These are phyloP conservation scores for Pseudonitzschia multiseries DNA, from an alignment of 108 stramenopile genomes.

Conservation along the genomic window DNA sequence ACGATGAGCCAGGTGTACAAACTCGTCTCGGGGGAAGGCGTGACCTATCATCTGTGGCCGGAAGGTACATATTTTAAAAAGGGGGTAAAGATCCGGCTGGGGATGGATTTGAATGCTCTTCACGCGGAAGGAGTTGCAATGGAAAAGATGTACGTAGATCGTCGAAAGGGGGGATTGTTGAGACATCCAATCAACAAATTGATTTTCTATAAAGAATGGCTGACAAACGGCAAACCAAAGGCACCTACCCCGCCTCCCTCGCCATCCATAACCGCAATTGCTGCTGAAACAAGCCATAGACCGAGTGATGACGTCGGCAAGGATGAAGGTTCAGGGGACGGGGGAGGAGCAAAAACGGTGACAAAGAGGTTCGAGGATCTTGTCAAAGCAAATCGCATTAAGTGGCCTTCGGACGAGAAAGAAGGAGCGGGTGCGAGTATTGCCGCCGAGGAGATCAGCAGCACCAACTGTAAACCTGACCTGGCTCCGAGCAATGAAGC, in stretches of 20 bases:
- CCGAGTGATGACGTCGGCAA: background rate
- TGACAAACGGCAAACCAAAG: background rate
- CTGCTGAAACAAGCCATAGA: background rate
- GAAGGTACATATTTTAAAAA: conserved; percentile 4
- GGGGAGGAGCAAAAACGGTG: background rate
- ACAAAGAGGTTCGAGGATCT: background rate
- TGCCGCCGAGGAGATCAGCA: background rate
- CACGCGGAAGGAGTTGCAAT: background rate
- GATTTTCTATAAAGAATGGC: conserved; percentile 2
- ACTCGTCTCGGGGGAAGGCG: background rate
- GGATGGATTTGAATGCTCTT: background rate
- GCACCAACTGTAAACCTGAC: background rate
- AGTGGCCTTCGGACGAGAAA: background rate
- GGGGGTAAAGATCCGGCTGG: background rate
- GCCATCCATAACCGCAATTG: background rate
- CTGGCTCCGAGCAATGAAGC: background rate
- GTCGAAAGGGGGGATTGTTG: background rate
- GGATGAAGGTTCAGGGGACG: background rate
- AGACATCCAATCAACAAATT: conserved; percentile 5
- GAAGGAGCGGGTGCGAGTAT: background rate
- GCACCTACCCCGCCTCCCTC: background rate
- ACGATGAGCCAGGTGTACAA: background rate
- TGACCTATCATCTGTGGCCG: conserved; percentile 6
- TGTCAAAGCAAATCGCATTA: background rate
- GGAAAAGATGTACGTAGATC: background rate